Conservation (phyloP, 371 early-diverging fungal species). For the Lichtheimia ornata region DNA sequence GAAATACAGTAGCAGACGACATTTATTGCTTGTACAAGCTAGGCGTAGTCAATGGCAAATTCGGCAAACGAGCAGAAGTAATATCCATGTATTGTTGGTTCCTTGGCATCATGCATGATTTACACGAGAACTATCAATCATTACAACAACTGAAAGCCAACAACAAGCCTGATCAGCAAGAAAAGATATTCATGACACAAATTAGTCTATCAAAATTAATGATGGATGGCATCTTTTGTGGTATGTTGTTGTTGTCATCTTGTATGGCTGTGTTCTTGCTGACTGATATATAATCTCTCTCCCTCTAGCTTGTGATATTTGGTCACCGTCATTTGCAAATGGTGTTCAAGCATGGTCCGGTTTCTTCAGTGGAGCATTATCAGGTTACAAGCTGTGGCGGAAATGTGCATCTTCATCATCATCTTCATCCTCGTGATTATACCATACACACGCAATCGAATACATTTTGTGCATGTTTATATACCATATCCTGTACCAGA, state of each 20-base stretch:
- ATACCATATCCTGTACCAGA: no score
- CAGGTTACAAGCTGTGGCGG: slow-evolving; percentile 67
- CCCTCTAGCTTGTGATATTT: slow-evolving; percentile 71
- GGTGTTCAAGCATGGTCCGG: slow-evolving; percentile 77
- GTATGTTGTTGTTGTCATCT: slow-evolving; percentile 33
- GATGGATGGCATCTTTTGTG: slow-evolving; percentile 68
- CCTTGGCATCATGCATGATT: slow-evolving; percentile 54
- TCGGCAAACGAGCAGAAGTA: slow-evolving; percentile 51
- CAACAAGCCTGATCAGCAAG: slow-evolving; percentile 11
- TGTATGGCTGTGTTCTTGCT: slow-evolving; percentile 2
- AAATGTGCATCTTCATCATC: slow-evolving; percentile 30
- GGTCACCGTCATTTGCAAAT: slow-evolving; percentile 61
- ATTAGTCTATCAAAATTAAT: slow-evolving; percentile 57
- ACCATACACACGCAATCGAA: neutral
- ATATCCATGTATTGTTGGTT: slow-evolving; percentile 64
- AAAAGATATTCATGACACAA: slow-evolving; percentile 50
- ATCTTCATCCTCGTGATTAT: neutral
- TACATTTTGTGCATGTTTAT: no score
- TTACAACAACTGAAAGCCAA: slow-evolving; percentile 3
- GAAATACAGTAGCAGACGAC: slow-evolving; percentile 79
- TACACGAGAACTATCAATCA: slow-evolving; percentile 21
- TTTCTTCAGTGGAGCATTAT: slow-evolving; percentile 64
- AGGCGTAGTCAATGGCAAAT: slow-evolving; percentile 50
- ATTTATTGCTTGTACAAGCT: slow-evolving; percentile 71
- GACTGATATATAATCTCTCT: slow-evolving; percentile 25